These are phyloP conservation scores for Celoporthe dispersa DNA, from an alignment of 2,329 filamentous ascomycete genomes.

Conservation along the genomic window DNA sequence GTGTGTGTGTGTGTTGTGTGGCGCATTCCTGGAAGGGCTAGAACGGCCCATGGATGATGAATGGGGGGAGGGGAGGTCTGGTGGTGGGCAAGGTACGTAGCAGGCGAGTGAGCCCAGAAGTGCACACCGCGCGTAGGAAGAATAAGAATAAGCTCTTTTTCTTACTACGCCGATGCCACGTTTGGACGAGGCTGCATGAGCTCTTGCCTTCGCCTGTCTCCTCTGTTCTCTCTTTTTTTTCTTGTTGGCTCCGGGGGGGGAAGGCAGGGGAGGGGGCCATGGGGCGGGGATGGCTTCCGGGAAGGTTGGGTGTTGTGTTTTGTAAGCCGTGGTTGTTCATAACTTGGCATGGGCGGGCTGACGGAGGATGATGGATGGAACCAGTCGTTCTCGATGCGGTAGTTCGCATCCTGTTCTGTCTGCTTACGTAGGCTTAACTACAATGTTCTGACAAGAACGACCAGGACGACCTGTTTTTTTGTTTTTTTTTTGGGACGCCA, in stretches of 20 bases:
- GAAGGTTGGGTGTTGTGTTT: too few relatives aligned
- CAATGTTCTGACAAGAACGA: neutral
- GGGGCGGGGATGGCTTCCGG: neutral
- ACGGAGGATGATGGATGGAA: neutral
- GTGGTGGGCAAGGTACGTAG: neutral
- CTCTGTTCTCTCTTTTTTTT: neutral
- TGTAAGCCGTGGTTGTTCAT: too few relatives aligned
- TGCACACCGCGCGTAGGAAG: neutral
- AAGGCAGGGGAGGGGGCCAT: too few relatives aligned
- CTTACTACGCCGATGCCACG: neutral
- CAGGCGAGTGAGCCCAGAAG: neutral
- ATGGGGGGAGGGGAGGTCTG: too few relatives aligned
- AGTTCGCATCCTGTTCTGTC: neutral
- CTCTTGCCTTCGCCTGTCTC: neutral
- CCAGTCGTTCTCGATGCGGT: neutral
- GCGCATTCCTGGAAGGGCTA: neutral
- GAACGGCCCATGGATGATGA: neutral
- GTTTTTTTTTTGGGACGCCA: neutral
- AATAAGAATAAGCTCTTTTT: conserved; percentile 2
- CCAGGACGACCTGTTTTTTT: neutral
- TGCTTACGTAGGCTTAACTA: neutral
- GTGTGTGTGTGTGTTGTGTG: neutral
- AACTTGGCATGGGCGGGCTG: too few relatives aligned
- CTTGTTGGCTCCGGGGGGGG: too few relatives aligned
- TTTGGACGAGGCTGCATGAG: neutral